Base-by-base conservation (phyloP, 805 yeast species). In the Phaffomyces opuntiae region DNA sequence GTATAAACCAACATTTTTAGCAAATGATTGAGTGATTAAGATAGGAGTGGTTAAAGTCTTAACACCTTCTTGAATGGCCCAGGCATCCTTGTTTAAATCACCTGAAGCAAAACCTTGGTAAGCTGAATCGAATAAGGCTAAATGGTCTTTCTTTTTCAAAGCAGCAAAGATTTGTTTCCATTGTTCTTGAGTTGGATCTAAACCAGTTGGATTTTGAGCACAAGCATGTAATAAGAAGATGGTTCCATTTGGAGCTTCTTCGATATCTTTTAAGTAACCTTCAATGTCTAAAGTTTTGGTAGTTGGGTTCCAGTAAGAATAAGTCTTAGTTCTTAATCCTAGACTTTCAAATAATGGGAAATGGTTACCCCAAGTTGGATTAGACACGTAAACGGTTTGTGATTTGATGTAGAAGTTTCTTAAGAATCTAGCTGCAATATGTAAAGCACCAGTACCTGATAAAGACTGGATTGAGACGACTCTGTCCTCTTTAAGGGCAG, bases 341-440 rank as follows among this genome's bases (percentile, higher is more conserved):
- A 78, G 72, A 44, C 76, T 68, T 53, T 76, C 72, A 64, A 90
- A 93, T 54, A 91, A 86, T 63, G 83, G 89, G 63, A 75, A 73
- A 69, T 91, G 99, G 72, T 93, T 93, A 44, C 93, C 96, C 99
- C 99, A 91, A n/a, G 98, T 89, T 53, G 99, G 99, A 48, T 75
- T 69, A 13, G 96, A 85, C 43, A 90, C 61, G 64, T 87, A 88
- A 41, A 90, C 72, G 25, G 72, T 66, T 48, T 69, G 56, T 63
- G 71, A 43, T 62, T 68, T 55, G 1, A 51, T 52, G 49, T 67
- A 56, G 48, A 68, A 64, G 35, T 57, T 56, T n/a, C 60, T 48
- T 39, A 69, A 44, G 45, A 70, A 67, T 50, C 62, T 68, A n/a
- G 88, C 96, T 29, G 90, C 93, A 56, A 90, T 68, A 59, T 90